Conservation (phyloP, 169 alveolate genomes). For the Plasmodium vivax region DNA sequence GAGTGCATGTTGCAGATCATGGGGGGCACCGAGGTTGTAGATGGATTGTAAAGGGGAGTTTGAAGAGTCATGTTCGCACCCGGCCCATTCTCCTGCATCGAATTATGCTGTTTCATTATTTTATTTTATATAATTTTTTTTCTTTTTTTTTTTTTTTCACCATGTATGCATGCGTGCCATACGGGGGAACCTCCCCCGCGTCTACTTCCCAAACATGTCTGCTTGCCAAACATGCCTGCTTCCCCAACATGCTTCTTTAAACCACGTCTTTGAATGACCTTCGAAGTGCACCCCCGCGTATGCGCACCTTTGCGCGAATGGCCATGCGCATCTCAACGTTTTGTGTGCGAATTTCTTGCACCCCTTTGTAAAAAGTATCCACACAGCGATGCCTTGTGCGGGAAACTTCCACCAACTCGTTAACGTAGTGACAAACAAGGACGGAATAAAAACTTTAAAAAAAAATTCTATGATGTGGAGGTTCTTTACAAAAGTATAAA, state of each 20-base stretch:
- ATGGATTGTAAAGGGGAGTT: not conserved
- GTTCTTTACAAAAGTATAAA: not conserved
- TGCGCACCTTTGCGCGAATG: not conserved
- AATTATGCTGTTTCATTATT: not conserved
- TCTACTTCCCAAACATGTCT: not conserved
- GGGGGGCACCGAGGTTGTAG: not conserved
- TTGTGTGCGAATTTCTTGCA: conserved; percentile 1
- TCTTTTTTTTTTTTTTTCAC: not conserved
- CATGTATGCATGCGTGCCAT: not conserved
- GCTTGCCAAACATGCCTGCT: not conserved
- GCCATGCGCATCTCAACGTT: not conserved
- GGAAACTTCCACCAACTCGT: not conserved
- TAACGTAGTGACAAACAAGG: not conserved
- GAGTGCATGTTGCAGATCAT: not conserved
- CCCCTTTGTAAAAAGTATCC: not conserved
- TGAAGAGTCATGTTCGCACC: not conserved
- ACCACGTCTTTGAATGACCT: not conserved
- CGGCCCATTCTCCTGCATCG: not conserved
- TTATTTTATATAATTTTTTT: not conserved
- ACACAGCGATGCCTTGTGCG: not conserved
- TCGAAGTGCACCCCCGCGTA: not conserved
- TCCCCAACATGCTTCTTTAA: not conserved
- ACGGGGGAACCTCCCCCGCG: not conserved
- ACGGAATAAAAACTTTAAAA: conserved; percentile 15
- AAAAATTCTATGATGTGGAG: conserved; percentile 6